These are phyloP conservation scores for Yarrowia divulgata DNA, from an alignment of 805 yeast genomes.

Conservation along the genomic window DNA sequence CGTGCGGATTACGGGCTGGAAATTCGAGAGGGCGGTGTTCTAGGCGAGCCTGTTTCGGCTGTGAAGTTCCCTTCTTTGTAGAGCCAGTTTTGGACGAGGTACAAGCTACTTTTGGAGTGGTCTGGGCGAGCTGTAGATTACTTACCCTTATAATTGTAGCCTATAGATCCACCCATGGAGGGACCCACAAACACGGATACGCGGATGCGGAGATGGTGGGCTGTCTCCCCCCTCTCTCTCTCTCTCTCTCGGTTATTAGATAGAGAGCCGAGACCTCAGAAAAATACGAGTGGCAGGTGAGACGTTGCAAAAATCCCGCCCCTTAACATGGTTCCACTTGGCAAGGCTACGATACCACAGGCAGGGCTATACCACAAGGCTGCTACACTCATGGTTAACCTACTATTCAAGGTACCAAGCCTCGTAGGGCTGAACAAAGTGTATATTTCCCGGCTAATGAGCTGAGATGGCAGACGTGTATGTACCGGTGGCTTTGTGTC, in stretches of 20 bases:
- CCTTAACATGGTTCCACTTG: background rate
- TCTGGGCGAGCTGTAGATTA: too few species aligned
- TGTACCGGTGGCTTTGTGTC: background rate
- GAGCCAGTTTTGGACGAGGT: background rate
- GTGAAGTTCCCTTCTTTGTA: too few species aligned
- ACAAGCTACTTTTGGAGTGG: too few species aligned
- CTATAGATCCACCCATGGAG: slow-evolving; percentile 2
- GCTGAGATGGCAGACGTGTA: too few species aligned
- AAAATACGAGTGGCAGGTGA: background rate
- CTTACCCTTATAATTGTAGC: background rate
- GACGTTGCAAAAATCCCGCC: background rate
- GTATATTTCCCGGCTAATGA: slow-evolving; percentile 10
- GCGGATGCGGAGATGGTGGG: slow-evolving; percentile 9
- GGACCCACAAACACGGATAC: background rate
- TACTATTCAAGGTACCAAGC: slow-evolving; percentile 2
- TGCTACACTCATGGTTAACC: background rate
- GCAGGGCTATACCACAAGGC: background rate
- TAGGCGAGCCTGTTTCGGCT: too few species aligned
- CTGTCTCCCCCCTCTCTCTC: too few species aligned
- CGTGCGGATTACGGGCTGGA: background rate
- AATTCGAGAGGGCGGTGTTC: background rate
- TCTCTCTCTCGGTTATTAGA: background rate
- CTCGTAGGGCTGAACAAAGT: slow-evolving; percentile 23
- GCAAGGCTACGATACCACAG: background rate
- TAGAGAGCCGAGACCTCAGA: background rate